These are phyloP conservation scores for Trematosphaeria pertusa DNA, from an alignment of 2,329 filamentous ascomycete genomes.

Conservation along the genomic window DNA sequence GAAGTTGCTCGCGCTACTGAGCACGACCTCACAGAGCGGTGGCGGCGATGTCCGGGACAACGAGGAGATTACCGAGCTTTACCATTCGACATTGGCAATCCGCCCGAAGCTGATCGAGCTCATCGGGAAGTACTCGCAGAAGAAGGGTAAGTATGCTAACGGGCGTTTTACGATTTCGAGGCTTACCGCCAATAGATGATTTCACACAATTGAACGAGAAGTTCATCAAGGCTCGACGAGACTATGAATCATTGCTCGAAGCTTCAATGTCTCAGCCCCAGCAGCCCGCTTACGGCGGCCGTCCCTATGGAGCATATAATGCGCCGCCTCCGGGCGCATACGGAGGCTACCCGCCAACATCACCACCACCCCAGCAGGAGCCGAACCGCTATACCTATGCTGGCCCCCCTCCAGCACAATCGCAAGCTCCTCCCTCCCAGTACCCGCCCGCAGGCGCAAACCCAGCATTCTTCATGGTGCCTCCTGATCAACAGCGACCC, in stretches of 20 bases:
- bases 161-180: not conserved
- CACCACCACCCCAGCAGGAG: constrained; percentile 44
- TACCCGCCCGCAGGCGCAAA: constrained; percentile 47
- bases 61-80: constrained; percentile 90
- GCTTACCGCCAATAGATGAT: constrained; percentile 70
- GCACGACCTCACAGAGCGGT: constrained; percentile 68
- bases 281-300: constrained; percentile 78
- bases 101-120: constrained; percentile 96
- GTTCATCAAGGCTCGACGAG: constrained; percentile 96
- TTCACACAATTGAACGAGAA: constrained; percentile 99
- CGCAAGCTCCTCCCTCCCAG: constrained; percentile 44
- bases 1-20: constrained; percentile 85
- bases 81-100: constrained; percentile 93
- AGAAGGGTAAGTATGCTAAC: constrained; percentile 73
- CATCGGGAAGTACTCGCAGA: constrained; percentile 98
- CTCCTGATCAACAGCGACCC: constrained; percentile 37
- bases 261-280: constrained; percentile 96
- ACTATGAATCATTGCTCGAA: constrained; percentile 95
- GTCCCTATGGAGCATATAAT: constrained; percentile 51
- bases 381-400: constrained; percentile 36
- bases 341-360: constrained; percentile 41
- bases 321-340: constrained; percentile 39
- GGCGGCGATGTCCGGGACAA: constrained; percentile 80
- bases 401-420: constrained; percentile 34
- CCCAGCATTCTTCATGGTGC: constrained; percentile 49